phyloP scores from a whole-genome alignment of 2,329 filamentous ascomycete genomes.

The Phaeomoniella chlamydospora region DNA sequence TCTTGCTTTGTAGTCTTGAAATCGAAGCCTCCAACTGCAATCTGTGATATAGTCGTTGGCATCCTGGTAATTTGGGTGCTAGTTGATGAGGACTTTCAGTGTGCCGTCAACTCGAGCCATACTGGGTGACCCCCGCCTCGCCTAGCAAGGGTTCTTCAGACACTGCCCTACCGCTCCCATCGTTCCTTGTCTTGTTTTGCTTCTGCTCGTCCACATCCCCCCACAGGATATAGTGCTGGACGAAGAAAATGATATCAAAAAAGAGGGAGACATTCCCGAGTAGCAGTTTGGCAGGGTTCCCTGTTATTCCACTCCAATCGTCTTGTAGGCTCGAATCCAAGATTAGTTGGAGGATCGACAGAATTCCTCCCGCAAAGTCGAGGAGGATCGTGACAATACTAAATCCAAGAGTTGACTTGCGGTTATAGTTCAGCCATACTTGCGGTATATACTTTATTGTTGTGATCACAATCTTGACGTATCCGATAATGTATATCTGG shows the following conservation, averaged over 20 bases:
- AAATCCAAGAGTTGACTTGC: slow-evolving; percentile 78
- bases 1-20: neutral
- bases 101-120: neutral
- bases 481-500: slow-evolving; percentile 56
- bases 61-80: too few relatives aligned
- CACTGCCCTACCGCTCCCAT: neutral
- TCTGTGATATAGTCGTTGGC: neutral
- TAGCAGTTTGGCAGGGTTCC: slow-evolving; percentile 82
- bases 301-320: slow-evolving; percentile 82
- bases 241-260: slow-evolving; percentile 76
- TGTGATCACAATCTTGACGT: slow-evolving; percentile 79
- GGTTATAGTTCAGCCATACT: slow-evolving; percentile 66
- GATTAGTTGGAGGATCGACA: slow-evolving; percentile 67
- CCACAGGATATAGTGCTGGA: slow-evolving; percentile 81
- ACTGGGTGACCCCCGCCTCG: neutral
- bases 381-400: slow-evolving; percentile 71
- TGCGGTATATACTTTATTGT: slow-evolving; percentile 89
- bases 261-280: slow-evolving; percentile 73
- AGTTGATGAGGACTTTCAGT: neutral
- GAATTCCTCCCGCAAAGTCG: slow-evolving; percentile 65
- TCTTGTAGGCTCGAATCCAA: slow-evolving; percentile 73
- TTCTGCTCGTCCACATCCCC: slow-evolving; percentile 14
- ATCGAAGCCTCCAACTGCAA: neutral
- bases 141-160: neutral
- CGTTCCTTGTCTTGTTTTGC: slow-evolving; percentile 5